These are phyloP conservation scores for Mortierella sp. DNA, from an alignment of 371 early-diverging fungal genomes.

Conservation along the genomic window DNA sequence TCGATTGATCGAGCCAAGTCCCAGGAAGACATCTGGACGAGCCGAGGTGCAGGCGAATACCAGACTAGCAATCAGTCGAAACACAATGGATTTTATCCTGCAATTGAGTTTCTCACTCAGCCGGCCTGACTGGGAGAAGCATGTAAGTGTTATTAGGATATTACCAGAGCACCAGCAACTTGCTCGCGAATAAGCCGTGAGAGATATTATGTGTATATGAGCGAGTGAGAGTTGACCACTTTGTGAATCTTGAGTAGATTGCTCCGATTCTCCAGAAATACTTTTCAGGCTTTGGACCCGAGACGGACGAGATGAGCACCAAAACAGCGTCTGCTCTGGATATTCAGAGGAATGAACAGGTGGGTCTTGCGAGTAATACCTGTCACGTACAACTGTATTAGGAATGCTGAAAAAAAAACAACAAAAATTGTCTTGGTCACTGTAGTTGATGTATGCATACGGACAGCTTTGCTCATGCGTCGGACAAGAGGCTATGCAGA, in stretches of 20 bases:
- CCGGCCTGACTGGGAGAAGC: slow-evolving; percentile 67
- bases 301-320: slow-evolving; percentile 35
- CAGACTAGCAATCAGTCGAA: slow-evolving; percentile 64
- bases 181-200: too few species aligned
- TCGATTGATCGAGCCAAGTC: slow-evolving; percentile 36
- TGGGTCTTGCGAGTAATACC: neutral
- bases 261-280: slow-evolving; percentile 72
- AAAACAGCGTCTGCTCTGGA: slow-evolving; percentile 33
- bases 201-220: too few species aligned
- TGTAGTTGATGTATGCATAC: slow-evolving; percentile 72
- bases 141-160: slow-evolving; percentile 55
- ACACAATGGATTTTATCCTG: slow-evolving; percentile 66
- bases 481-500: slow-evolving; percentile 65
- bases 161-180: neutral
- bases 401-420: neutral
- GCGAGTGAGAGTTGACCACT: too few species aligned
- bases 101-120: slow-evolving; percentile 60
- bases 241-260: slow-evolving; percentile 57
- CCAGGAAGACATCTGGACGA: slow-evolving; percentile 18
- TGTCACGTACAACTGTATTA: neutral
- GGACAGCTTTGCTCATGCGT: slow-evolving; percentile 65
- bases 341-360: slow-evolving; percentile 42
- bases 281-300: slow-evolving; percentile 67
- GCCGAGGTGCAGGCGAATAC: slow-evolving; percentile 34
- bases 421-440: neutral